phyloP scores from a whole-genome alignment of 208 protist species.

The Giardia duodenalis region DNA sequence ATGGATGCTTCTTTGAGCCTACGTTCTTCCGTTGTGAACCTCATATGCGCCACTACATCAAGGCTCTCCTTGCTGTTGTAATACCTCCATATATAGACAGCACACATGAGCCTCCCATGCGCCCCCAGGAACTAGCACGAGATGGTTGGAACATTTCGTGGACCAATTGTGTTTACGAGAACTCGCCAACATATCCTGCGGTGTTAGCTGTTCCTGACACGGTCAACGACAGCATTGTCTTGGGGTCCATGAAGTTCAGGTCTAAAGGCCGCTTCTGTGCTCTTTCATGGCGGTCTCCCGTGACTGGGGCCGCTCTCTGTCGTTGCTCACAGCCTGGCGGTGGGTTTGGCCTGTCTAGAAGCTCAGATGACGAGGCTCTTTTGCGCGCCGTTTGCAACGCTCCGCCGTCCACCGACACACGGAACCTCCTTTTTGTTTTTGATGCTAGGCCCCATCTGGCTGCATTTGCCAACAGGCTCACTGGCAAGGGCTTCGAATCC shows the following conservation, averaged over 20 bases:
- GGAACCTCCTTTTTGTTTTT: slow-evolving; percentile 1
- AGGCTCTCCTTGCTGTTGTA: not conserved
- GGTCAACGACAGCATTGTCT: slow-evolving; percentile 46
- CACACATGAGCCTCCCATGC: not conserved
- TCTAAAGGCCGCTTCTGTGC: slow-evolving; percentile 47
- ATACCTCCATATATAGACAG: not conserved
- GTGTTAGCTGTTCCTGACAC: slow-evolving; percentile 48
- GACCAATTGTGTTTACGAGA: slow-evolving; percentile 49
- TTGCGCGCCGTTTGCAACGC: not conserved
- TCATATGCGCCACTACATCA: not conserved
- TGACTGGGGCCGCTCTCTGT: slow-evolving; percentile 37
- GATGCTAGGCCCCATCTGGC: slow-evolving; percentile 24
- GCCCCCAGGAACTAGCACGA: not conserved
- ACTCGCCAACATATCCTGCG: slow-evolving; percentile 52
- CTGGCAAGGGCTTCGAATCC: slow-evolving; percentile 27
- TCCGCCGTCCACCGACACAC: not conserved
- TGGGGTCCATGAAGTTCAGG: slow-evolving; percentile 45
- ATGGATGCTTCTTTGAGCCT: not conserved
- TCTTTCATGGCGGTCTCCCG: slow-evolving; percentile 44
- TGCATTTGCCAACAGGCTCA: slow-evolving; percentile 13
- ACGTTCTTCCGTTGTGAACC: not conserved
- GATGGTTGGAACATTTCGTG: not conserved
- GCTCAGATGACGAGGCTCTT: slow-evolving; percentile 19
- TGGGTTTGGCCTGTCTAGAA: slow-evolving; percentile 14
- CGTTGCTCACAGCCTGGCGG: slow-evolving; percentile 48